Conservation (phyloP, 495 filamentous ascomycete species). For the Trichoderma erinaceum region DNA sequence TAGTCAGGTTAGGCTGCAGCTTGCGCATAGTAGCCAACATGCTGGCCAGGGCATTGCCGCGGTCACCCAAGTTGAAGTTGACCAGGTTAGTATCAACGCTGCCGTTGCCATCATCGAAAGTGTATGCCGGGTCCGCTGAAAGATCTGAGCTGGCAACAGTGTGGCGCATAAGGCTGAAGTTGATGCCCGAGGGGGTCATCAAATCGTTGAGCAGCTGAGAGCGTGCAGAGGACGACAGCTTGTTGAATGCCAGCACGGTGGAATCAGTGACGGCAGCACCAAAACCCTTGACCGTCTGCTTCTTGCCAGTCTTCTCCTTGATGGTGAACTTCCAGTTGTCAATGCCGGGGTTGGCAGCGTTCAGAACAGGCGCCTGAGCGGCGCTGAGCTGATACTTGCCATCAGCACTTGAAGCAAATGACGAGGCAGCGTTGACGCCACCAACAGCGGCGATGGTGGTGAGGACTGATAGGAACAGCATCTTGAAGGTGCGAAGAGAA, state of each 20-base stretch:
- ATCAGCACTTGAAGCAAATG: slow-evolving; percentile 41
- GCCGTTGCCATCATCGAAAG: slow-evolving; percentile 45
- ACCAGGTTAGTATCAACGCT: slow-evolving; percentile 35
- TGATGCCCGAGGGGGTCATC: slow-evolving; percentile 41
- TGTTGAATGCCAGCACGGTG: slow-evolving; percentile 33
- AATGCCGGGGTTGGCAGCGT: slow-evolving; percentile 33
- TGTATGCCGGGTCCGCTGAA: slow-evolving; percentile 42
- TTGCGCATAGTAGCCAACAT: slow-evolving; percentile 37
- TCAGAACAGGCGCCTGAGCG: slow-evolving; percentile 37
- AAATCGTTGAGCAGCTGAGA: slow-evolving; percentile 42
- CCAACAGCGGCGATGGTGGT: slow-evolving; percentile 2
- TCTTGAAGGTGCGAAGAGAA: background rate
- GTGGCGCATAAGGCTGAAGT: slow-evolving; percentile 48
- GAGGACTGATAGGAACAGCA: background rate
- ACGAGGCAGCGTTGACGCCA: slow-evolving; percentile 3
- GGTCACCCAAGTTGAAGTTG: slow-evolving; percentile 42
- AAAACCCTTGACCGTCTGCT: slow-evolving; percentile 48
- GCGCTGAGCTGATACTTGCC: slow-evolving; percentile 40
- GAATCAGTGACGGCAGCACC: slow-evolving; percentile 47
- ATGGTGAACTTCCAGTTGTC: slow-evolving; percentile 42
- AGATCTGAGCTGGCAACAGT: slow-evolving; percentile 50
- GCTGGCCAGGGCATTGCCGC: slow-evolving; percentile 47
- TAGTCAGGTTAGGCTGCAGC: slow-evolving; percentile 30
- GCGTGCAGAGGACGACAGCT: slow-evolving; percentile 32
- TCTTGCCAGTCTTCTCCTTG: slow-evolving; percentile 44